Percentiles rank a stretch among this genome's conserved stretches.
These are phyloP conservation scores for Annulohypoxylon bovei DNA, from an alignment of 495 filamentous ascomycete species.

Conservation along the genomic window DNA sequence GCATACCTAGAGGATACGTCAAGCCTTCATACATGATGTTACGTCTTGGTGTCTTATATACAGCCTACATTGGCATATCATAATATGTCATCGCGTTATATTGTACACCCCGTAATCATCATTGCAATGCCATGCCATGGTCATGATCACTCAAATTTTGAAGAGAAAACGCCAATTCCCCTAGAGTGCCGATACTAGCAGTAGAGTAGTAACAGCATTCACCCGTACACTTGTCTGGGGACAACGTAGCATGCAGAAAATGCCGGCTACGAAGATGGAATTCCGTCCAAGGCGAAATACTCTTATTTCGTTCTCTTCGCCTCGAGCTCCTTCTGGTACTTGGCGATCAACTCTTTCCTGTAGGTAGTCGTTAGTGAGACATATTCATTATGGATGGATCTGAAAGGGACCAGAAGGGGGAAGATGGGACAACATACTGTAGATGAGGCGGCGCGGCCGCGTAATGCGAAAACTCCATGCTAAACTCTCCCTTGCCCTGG, in stretches of 20 bases:
- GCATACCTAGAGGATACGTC: not conserved
- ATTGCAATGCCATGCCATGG: not conserved
- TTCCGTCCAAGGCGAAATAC: not conserved
- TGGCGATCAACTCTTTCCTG: slow-evolving; percentile 87
- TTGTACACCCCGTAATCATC: slow-evolving; percentile 7
- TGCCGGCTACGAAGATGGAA: not conserved
- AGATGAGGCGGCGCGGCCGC: slow-evolving; percentile 84
- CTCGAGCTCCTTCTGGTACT: slow-evolving; percentile 85
- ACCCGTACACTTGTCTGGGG: not conserved
- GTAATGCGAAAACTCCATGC: slow-evolving; percentile 99
- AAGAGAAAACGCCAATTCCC: not conserved
- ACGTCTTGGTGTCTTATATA: slow-evolving; percentile 12
- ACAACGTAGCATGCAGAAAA: not conserved
- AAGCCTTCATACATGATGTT: not conserved
- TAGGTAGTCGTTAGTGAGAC: slow-evolving; percentile 28
- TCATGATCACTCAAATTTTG: not conserved
- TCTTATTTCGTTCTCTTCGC: slow-evolving; percentile 66
- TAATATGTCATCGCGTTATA: slow-evolving; percentile 18
- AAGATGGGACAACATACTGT: slow-evolving; percentile 69
- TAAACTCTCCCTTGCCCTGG: slow-evolving; percentile 98
- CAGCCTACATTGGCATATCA: slow-evolving; percentile 14
- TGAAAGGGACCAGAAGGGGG: not conserved
- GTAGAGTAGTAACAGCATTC: not conserved
- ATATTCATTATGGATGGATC: slow-evolving; percentile 5
- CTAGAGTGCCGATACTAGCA: not conserved